Percentiles rank a stretch among this genome's conserved stretches.
Evolutionary conservation across 768 basidiomycete species (phyloP).

Genomic region (Kwoniella europaea): DNA sequence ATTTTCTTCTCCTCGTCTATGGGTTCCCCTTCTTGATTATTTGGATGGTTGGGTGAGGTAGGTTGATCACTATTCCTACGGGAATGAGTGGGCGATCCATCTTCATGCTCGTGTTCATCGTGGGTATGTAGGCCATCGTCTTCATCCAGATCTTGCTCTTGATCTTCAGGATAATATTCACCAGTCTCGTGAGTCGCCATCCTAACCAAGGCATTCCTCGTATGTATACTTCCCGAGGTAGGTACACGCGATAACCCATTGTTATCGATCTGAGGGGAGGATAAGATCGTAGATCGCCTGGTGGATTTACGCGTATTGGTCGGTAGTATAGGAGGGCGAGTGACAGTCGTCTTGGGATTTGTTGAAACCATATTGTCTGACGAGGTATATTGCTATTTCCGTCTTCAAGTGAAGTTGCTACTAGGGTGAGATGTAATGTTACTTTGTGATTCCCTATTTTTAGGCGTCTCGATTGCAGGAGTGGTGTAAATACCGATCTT

Average conservation of each 20-base stretch:
- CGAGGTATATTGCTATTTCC: not conserved
- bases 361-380: not conserved
- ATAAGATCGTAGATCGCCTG: slow-evolving; percentile 3
- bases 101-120: slow-evolving; percentile 41
- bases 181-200: slow-evolving; percentile 54
- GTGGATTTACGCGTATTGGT: slow-evolving; percentile 1
- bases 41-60: not conserved
- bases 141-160: slow-evolving; percentile 1
- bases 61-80: not conserved
- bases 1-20: slow-evolving; percentile 27
- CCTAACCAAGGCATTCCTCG: slow-evolving; percentile 42
- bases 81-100: slow-evolving; percentile 6
- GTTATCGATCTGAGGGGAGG: not conserved
- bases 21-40: not conserved
- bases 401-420: not conserved
- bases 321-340: not conserved
- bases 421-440: not conserved
- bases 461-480: not conserved
- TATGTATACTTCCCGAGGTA: slow-evolving; percentile 30
- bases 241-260: slow-evolving; percentile 10
- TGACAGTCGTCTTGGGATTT: not conserved
- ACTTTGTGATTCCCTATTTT: not conserved
- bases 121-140: slow-evolving; percentile 24
- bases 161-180: slow-evolving; percentile 19
- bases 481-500: slow-evolving; percentile 5